Evolutionary conservation across 176 grass and related monocot genomes (phyloP).

Genomic region (Zoysia japonica): DNA sequence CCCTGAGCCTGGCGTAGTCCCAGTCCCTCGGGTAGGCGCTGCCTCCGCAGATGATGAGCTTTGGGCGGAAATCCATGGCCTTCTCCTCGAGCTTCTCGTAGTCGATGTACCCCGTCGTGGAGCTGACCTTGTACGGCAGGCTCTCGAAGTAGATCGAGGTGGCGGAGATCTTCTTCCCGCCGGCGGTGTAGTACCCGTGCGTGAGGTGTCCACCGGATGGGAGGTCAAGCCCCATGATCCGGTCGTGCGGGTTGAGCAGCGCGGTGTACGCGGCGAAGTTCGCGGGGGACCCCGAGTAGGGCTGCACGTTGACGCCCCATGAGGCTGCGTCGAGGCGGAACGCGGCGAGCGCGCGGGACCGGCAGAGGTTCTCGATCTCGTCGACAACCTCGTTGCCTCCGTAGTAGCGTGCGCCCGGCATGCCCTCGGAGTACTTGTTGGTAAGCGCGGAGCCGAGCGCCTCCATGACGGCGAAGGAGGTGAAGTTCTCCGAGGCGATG

Average conservation of each 20-base stretch:
- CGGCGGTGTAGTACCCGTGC: constrained; percentile 92
- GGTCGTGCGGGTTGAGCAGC: constrained; percentile 90
- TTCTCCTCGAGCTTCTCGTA: constrained; percentile 99
- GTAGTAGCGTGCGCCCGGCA: constrained; percentile 90
- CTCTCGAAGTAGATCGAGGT: constrained; percentile 99
- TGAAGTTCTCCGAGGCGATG: constrained; percentile 99
- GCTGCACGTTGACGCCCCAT: constrained; percentile 99
- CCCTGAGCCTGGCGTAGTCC: constrained; percentile 84
- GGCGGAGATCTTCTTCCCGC: constrained; percentile 95
- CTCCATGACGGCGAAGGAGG: constrained; percentile 95
- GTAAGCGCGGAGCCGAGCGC: constrained; percentile 87
- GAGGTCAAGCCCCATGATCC: constrained; percentile 98
- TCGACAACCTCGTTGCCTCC: constrained; percentile 97
- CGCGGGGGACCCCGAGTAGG: constrained; percentile 96
- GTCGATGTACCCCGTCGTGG: constrained; percentile 66
- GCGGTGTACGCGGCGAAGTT: constrained; percentile 99
- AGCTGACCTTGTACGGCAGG: constrained; percentile 89
- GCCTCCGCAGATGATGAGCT: constrained; percentile 96
- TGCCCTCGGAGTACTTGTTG: constrained; percentile 99
- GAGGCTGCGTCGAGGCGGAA: constrained; percentile 61
- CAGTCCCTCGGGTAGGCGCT: constrained; percentile 98
- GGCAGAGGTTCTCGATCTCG: constrained; percentile 91
- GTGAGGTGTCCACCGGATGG: constrained; percentile 90
- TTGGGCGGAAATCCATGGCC: constrained; percentile 94
- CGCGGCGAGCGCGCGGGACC: constrained; percentile 69